A percentile compares a stretch with the other conserved stretches of the same genome.
Evolutionary conservation across 139 green algal genomes (phyloP).

Genomic region (Eudorina sp.): DNA sequence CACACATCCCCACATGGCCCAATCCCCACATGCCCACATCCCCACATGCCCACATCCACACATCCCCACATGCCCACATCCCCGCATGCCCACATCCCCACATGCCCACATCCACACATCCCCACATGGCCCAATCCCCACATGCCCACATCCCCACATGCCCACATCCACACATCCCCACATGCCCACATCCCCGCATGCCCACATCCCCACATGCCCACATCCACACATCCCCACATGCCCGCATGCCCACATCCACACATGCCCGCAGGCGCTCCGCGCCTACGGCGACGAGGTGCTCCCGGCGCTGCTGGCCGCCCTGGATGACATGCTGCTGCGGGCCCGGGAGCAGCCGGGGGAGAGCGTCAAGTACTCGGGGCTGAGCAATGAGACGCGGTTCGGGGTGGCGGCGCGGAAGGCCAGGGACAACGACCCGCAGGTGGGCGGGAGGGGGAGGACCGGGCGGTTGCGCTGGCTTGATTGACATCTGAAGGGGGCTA

Average conservation of each 20-base stretch:
- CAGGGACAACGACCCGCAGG: slow-evolving; percentile 65
- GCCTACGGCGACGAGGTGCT: slow-evolving; percentile 38
- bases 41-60: no score
- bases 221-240: not conserved
- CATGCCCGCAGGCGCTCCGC: slow-evolving; percentile 18
- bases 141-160: not conserved
- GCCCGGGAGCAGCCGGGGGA: slow-evolving; percentile 78
- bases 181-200: no score
- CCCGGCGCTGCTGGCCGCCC: slow-evolving; percentile 22
- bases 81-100: no score
- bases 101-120: no score
- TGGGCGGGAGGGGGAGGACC: not conserved
- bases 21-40: not conserved
- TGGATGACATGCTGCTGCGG: slow-evolving; percentile 69
- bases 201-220: not conserved
- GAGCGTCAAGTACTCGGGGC: slow-evolving; percentile 60
- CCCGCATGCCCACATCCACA: not conserved
- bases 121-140: not conserved
- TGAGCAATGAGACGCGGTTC: slow-evolving; percentile 81
- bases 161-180: not conserved
- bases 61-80: no score
- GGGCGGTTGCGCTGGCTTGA: no score
- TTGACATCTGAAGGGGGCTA: not conserved
- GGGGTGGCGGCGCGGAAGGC: slow-evolving; percentile 69
- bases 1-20: not conserved